A percentile compares a stretch with the other conserved stretches of the same genome.
Evolutionary conservation across 2,329 filamentous ascomycete genomes (phyloP).

Genomic region (Pseudogymnoascus sp.): DNA sequence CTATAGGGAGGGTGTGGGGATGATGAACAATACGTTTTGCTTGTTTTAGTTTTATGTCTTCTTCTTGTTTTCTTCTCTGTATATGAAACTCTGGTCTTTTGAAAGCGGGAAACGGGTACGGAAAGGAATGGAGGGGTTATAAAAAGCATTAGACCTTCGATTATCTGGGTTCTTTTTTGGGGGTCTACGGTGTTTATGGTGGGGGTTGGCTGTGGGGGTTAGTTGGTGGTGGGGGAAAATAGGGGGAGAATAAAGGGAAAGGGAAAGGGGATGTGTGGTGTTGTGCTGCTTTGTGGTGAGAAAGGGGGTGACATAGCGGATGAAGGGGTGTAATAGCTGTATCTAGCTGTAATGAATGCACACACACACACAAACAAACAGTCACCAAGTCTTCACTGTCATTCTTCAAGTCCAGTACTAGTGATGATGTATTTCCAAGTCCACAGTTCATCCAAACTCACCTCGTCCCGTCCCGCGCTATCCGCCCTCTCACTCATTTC

Average conservation of each 20-base stretch:
- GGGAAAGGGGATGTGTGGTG: background rate
- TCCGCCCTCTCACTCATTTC: background rate
- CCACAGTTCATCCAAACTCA: background rate
- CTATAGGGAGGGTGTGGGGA: background rate
- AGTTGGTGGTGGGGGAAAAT: background rate
- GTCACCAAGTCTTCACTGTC: too few relatives aligned
- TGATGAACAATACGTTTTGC: background rate
- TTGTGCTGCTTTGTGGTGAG: background rate
- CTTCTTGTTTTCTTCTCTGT: background rate
- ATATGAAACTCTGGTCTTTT: background rate
- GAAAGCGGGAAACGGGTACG: background rate
- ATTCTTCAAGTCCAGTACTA: too few relatives aligned
- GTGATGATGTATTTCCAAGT: too few relatives aligned
- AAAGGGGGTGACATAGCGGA: background rate
- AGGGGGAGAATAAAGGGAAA: background rate
- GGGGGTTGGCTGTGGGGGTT: background rate
- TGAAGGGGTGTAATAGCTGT: background rate
- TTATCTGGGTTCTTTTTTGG: background rate
- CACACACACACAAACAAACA: background rate
- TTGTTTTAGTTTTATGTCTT: background rate
- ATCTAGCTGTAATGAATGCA: background rate
- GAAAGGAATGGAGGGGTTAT: background rate
- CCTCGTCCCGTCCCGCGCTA: background rate
- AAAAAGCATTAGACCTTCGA: slow-evolving; percentile 1
- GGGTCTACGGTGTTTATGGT: background rate